Percentiles rank a stretch among this genome's conserved stretches.
Conservation (phyloP, 495 filamentous ascomycete genomes). For the Zalerion maritima region DNA sequence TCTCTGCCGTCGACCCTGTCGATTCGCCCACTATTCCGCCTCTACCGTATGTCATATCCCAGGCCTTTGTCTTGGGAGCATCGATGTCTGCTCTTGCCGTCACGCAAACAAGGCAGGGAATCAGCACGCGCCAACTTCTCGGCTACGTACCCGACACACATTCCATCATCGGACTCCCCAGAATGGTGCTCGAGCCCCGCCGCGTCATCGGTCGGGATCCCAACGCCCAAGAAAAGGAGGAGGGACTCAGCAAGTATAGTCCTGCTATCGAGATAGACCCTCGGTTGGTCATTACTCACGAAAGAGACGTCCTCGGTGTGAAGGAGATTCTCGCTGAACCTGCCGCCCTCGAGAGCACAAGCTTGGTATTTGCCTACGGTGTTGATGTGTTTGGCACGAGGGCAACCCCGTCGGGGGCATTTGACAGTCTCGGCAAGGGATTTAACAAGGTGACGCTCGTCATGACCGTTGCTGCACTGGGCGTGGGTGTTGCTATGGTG, state of each 20-base stretch:
- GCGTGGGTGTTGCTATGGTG: conserved; percentile 55
- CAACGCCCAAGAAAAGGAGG: conserved; percentile 60
- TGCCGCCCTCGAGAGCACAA: conserved; percentile 81
- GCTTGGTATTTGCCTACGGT: conserved; percentile 79
- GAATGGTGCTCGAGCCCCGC: conserved; percentile 66
- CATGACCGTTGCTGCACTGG: conserved; percentile 64
- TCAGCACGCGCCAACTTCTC: conserved; percentile 71
- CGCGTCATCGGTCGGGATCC: conserved; percentile 77
- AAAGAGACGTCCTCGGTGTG: conserved; percentile 65
- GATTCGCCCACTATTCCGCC: conserved; percentile 23
- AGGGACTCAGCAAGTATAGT: conserved; percentile 64
- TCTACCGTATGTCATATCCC: conserved; percentile 57
- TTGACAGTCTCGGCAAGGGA: conserved; percentile 83
- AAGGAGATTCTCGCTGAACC: conserved; percentile 56
- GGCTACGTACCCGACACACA: conserved; percentile 56
- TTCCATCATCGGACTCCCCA: conserved; percentile 66
- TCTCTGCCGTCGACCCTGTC: conserved; percentile 51
- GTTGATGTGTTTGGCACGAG: conserved; percentile 77
- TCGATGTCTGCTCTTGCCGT: conserved; percentile 66
- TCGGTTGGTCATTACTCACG: conserved; percentile 66
- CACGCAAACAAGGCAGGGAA: conserved; percentile 83
- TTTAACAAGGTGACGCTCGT: conserved; percentile 83
- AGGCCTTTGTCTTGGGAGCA: conserved; percentile 64
- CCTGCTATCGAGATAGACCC: conserved; percentile 76
- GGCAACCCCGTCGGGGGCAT: conserved; percentile 68